phyloP scores from a whole-genome alignment of 177 flowering plant genomes.

The Telopea speciosissima region DNA sequence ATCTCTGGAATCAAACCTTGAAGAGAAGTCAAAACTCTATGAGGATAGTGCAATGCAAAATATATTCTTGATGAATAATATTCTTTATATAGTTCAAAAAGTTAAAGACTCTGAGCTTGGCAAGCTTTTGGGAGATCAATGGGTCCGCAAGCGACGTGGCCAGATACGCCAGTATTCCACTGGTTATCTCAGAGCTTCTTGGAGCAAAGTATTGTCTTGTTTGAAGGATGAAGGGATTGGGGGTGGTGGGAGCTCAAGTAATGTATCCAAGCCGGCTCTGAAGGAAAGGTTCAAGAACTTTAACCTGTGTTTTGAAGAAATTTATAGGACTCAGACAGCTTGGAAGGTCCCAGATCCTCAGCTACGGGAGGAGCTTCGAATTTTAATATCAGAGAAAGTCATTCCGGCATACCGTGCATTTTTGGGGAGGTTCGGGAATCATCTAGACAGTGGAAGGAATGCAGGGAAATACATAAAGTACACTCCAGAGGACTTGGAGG shows the following conservation, averaged over 20 bases:
- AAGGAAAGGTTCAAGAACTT: conserved; percentile 26
- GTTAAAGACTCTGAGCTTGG: conserved; percentile 14
- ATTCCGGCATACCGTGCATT: conserved; percentile 26
- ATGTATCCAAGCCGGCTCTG: conserved; percentile 8
- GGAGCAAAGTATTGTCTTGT: conserved; percentile 15
- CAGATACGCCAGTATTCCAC: conserved; percentile 13
- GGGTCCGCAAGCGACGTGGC: conserved; percentile 8
- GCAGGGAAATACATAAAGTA: conserved; percentile 28
- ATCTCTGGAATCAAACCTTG: conserved; percentile 22
- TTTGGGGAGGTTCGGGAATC: conserved; percentile 23
- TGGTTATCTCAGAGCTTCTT: conserved; percentile 17
- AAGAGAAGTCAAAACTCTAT: conserved; percentile 15
- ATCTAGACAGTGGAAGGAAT: conserved; percentile 24
- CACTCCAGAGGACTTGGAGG: conserved; percentile 18
- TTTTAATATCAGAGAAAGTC: conserved; percentile 20
- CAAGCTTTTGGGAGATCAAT: conserved; percentile 15
- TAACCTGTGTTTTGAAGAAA: conserved; percentile 23
- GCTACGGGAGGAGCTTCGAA: conserved; percentile 24
- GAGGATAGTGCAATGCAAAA: conserved; percentile 13
- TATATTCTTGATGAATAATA: conserved; percentile 24
- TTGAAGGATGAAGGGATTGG: conserved; percentile 10
- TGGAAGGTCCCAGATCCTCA: conserved; percentile 31
- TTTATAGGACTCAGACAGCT: conserved; percentile 16
- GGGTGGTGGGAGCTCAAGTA: background rate
- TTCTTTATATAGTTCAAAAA: conserved; percentile 20